A percentile compares a stretch with the other conserved stretches of the same genome.
phyloP scores from a whole-genome alignment of 768 basidiomycete species.

The Tricholoma sp. region DNA sequence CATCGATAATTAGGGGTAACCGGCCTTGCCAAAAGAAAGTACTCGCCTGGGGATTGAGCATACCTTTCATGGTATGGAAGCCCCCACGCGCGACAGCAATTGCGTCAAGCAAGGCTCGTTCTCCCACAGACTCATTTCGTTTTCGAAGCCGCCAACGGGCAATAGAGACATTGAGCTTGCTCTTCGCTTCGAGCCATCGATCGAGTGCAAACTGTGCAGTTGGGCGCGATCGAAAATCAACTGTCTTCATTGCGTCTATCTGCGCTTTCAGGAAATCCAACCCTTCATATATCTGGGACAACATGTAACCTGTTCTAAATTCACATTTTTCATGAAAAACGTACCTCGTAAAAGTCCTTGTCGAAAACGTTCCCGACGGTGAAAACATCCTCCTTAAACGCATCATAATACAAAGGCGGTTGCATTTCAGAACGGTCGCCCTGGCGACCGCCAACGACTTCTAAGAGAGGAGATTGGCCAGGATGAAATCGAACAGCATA shows the following conservation, averaged over 20 bases:
- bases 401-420: neutral
- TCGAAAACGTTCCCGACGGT: slow-evolving; percentile 8
- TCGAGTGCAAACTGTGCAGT: slow-evolving; percentile 17
- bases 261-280: slow-evolving; percentile 23
- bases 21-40: neutral
- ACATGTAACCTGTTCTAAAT: neutral
- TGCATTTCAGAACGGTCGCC: neutral
- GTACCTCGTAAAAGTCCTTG: slow-evolving; percentile 19
- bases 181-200: slow-evolving; percentile 14
- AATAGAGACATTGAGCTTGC: neutral
- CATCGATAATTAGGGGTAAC: no score
- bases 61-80: neutral
- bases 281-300: slow-evolving; percentile 17
- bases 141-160: slow-evolving; percentile 7
- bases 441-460: slow-evolving; percentile 4
- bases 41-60: neutral
- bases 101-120: neutral
- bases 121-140: neutral
- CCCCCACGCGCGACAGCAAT: neutral
- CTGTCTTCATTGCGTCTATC: slow-evolving; percentile 20
- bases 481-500: slow-evolving; percentile 17
- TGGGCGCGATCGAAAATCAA: slow-evolving; percentile 19
- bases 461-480: slow-evolving; percentile 8
- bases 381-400: slow-evolving; percentile 8
- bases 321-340: neutral